phyloP scores from a whole-genome alignment of 257 asterid genomes.

The Solanum pinnatisectum region DNA sequence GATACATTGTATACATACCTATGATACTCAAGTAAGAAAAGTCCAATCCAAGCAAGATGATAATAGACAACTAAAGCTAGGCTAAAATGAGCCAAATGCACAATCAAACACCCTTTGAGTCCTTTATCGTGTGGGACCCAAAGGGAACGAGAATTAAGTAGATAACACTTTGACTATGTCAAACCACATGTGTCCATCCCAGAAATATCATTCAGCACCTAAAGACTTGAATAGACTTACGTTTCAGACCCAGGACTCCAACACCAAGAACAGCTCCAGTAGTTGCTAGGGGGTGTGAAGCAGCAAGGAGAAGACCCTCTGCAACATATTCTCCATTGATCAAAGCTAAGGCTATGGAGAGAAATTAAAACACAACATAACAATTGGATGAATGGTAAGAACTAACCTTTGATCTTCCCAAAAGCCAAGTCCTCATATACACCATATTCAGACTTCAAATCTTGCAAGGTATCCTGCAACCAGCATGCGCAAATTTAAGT shows the following conservation, averaged over 20 bases:
- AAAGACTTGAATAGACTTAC: conserved; percentile 21
- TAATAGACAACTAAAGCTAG: background rate
- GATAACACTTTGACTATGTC: background rate
- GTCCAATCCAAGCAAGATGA: background rate
- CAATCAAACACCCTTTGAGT: background rate
- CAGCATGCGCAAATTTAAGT: conserved; percentile 15
- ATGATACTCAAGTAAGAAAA: background rate
- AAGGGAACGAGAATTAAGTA: background rate
- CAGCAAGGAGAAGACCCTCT: conserved; percentile 71
- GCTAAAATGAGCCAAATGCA: background rate
- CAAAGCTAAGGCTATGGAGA: background rate
- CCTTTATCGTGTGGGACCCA: background rate
- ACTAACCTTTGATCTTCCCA: conserved; percentile 69
- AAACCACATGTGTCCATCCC: background rate
- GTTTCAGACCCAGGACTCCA: conserved; percentile 62
- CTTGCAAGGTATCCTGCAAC: conserved; percentile 73
- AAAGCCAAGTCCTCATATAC: conserved; percentile 62
- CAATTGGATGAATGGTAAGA: background rate
- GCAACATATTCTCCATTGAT: conserved; percentile 14
- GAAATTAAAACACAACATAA: background rate
- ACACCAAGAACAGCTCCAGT: conserved; percentile 61
- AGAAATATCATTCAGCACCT: background rate
- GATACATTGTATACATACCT: background rate
- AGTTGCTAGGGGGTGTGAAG: conserved; percentile 50
- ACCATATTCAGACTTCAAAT: conserved; percentile 55